Percentiles rank a stretch among this genome's conserved stretches.
Evolutionary conservation across 305 asterid genomes (phyloP).

Genomic region (Solanum hybrid): DNA sequence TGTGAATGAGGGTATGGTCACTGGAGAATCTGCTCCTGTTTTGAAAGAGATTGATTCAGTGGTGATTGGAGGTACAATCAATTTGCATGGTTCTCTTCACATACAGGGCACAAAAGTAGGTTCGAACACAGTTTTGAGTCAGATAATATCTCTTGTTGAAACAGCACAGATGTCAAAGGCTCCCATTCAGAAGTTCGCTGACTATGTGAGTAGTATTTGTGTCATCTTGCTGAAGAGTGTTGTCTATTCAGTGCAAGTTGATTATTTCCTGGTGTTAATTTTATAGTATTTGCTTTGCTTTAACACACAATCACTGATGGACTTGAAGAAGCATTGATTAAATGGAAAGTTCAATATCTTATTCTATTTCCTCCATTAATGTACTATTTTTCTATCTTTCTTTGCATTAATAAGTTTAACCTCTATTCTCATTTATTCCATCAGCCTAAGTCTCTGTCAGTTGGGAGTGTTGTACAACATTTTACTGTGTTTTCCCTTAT

Average conservation of each 20-base stretch:
- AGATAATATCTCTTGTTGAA: slow-evolving; percentile 95
- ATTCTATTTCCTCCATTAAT: background rate
- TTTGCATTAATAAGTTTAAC: background rate
- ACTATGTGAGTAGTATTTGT: slow-evolving; percentile 54
- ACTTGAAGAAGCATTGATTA: background rate
- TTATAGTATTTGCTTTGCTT: background rate
- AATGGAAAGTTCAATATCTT: slow-evolving; percentile 1
- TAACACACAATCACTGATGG: background rate
- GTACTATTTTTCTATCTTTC: background rate
- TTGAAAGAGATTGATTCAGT: slow-evolving; percentile 53
- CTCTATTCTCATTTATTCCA: background rate
- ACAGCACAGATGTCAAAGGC: slow-evolving; percentile 99
- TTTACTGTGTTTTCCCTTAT: background rate
- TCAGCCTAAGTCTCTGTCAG: background rate
- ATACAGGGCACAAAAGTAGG: slow-evolving; percentile 82
- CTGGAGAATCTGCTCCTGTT: slow-evolving; percentile 91
- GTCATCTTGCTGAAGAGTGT: background rate
- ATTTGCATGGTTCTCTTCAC: slow-evolving; percentile 87
- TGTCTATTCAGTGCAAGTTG: background rate
- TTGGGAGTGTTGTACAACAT: background rate
- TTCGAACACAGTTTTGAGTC: slow-evolving; percentile 90
- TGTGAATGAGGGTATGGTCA: slow-evolving; percentile 94
- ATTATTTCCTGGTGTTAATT: background rate
- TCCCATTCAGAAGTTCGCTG: slow-evolving; percentile 97
- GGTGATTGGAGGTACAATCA: slow-evolving; percentile 93